These are phyloP conservation scores for Takakia lepidozioides DNA, from an alignment of 225 moss, liverwort and hornwort species.

Conservation along the genomic window DNA sequence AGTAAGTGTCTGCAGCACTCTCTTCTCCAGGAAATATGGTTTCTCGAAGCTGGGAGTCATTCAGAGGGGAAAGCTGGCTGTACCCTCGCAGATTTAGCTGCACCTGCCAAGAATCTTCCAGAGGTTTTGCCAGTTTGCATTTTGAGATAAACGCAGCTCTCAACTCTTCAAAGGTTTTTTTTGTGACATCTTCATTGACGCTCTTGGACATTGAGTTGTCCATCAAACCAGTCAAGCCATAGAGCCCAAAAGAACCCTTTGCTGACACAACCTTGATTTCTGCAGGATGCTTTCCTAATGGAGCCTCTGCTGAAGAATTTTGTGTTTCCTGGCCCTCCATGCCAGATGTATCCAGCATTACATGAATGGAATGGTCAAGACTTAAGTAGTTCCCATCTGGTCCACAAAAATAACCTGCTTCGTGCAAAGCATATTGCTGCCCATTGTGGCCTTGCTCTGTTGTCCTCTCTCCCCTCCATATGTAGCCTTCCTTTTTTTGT, in stretches of 20 bases:
- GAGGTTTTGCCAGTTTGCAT: constrained; percentile 12
- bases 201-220: no score
- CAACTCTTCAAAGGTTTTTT: constrained; percentile 22
- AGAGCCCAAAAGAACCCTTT: constrained; percentile 13
- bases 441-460: constrained; percentile 21
- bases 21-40: constrained; percentile 25
- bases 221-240: constrained; percentile 25
- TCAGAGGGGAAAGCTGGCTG: constrained; percentile 40
- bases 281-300: neutral
- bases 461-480: constrained; percentile 45
- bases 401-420: constrained; percentile 18
- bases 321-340: constrained; percentile 16
- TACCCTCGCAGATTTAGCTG: constrained; percentile 29
- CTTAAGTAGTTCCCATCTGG: constrained; percentile 30
- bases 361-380: constrained; percentile 23
- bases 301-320: neutral
- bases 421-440: constrained; percentile 12
- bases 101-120: constrained; percentile 31
- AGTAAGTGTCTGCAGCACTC: constrained; percentile 5
- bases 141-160: constrained; percentile 24
- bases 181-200: no score
- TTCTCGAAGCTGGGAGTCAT: constrained; percentile 40
- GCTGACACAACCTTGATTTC: constrained; percentile 11
- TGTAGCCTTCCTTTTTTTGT: constrained; percentile 37
- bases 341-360: constrained; percentile 12